phyloP scores from a whole-genome alignment of 805 yeast genomes.

The Suhomyces tanzawaensis region DNA sequence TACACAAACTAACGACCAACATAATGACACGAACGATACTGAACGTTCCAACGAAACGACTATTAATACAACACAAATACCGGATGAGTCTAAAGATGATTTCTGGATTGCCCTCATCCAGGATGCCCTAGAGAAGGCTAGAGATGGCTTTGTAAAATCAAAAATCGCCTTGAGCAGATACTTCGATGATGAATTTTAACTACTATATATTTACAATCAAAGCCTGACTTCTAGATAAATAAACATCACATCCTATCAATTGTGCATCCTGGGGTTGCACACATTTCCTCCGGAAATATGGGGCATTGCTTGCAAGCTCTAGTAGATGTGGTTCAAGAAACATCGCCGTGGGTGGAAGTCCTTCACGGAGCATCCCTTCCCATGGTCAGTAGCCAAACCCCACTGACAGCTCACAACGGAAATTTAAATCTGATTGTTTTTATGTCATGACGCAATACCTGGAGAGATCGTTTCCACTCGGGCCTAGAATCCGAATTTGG shows the following conservation, averaged over 20 bases:
- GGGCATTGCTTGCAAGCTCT: too few relatives aligned
- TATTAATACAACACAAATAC: constrained; percentile 10
- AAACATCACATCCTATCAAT: neutral
- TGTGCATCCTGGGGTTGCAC: too few relatives aligned
- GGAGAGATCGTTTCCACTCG: neutral
- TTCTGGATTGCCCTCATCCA: constrained; percentile 45
- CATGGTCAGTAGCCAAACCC: too few relatives aligned
- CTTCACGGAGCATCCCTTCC: too few relatives aligned
- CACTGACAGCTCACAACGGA: neutral
- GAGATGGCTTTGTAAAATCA: constrained; percentile 49
- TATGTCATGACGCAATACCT: neutral
- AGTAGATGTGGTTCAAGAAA: too few relatives aligned
- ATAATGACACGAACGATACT: constrained; percentile 5
- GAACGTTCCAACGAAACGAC: constrained; percentile 7
- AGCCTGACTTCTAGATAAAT: neutral
- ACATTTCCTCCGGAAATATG: too few relatives aligned
- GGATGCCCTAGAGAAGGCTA: constrained; percentile 53
- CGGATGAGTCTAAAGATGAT: constrained; percentile 24
- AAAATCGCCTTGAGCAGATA: constrained; percentile 51
- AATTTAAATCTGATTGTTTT: neutral
- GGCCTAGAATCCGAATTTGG: neutral
- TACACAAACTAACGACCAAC: constrained; percentile 17
- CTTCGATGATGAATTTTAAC: constrained; percentile 36
- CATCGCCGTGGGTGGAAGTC: too few relatives aligned
- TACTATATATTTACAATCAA: too few relatives aligned